Base-by-base conservation (phyloP, 2,329 filamentous ascomycete genomes). In the Onygena corvina region DNA sequence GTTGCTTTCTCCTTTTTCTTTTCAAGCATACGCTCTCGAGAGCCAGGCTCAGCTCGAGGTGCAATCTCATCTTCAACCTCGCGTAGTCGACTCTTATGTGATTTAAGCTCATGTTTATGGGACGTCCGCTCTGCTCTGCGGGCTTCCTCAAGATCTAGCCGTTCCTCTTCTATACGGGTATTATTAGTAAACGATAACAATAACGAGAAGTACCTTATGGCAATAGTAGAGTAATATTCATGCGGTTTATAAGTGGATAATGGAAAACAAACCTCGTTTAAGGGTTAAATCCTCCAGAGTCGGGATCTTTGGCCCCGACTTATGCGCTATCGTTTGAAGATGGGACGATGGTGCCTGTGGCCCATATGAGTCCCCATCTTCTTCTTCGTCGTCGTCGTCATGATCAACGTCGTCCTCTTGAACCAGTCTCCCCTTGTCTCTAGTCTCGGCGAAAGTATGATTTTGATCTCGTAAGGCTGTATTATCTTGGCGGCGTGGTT, bases 11-110 rank as follows among this genome's bases (percentile, higher is more conserved):
- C 83, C 29, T 76, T 76, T 55, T 81, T 83, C 75, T 95, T 95
- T 70, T 98, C 90, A 1, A 96, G 74, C 60, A 80, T 78, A 8
- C 90, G 80, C 68, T 94, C 90, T 40, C 81, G 80, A 1, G 84
- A 85, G 0, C 89, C 88, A 0, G 88, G 71, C 52, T 92, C 87
- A 0, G 90, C 86, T 8, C 86, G 84, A 0, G 90, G 89, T 0
- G 75, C 79, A 0, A 95, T 69, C 55, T 95, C 89, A 11, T 95
- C 86, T 58, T 67, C 55, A 30, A 68, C 52, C 7, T 62, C 56
- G 36, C 60, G 61, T 11, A 64, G 35, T 38, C 61, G 59, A 3
- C 62, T 54, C 47, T 62, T 63, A 45, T 68, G 67, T 1, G 64
- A 57, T 20, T 38, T 34, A 0, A 92, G 73, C 0, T 77, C 76